Base-by-base conservation (phyloP, 768 basidiomycete species). In the Lenzites betulinus region DNA sequence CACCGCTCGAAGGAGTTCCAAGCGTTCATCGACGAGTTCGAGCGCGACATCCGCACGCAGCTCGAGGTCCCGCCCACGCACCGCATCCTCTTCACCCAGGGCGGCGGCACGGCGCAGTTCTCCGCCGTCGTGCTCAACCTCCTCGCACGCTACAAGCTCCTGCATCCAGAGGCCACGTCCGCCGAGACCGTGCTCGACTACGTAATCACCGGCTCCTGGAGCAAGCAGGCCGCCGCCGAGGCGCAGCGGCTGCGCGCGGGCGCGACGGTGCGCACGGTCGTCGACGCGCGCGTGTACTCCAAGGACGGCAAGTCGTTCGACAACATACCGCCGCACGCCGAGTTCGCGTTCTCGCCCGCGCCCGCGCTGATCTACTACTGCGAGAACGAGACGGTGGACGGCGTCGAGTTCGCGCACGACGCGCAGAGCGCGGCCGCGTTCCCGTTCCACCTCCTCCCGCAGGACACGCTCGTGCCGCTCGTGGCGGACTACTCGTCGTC, bases 331-430 rank as follows among this genome's bases (percentile, higher is more conserved):
- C 77, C 86, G 12, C 86, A 84, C 70, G 75, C 78, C 54, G 81
- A 82, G 54, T 98, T 90, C 82, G 71, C 75, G 11, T 93, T 98
- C 78, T 89, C 90, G 8, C 63, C 75, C n/a, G 82, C 87, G 70
- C 88, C 96, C 15, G 95, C 91, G 26, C 82, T 95, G 66, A 88
- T 98, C 60, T 98, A 96, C 78, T 98, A 97, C 78, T 99, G 97
- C 82, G 97, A 97, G 74, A 99, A 99, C 80, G 97, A 99, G 79
- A 99, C 97, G 15, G 90, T 98, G 59, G 89, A 96, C 66, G 97
- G 97, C 43, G 89, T 95, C 48, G 89, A 98, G 77, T 98, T 92
- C 77, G 78, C 88, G 2, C 71, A 79, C 52, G 83, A 86, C 58
- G 73, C 76, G n/a, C 69, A 71, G 20, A 80, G 78, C 25, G 77